Base-by-base conservation (phyloP, 2,329 filamentous ascomycete genomes). In the Cercospora sesami region DNA sequence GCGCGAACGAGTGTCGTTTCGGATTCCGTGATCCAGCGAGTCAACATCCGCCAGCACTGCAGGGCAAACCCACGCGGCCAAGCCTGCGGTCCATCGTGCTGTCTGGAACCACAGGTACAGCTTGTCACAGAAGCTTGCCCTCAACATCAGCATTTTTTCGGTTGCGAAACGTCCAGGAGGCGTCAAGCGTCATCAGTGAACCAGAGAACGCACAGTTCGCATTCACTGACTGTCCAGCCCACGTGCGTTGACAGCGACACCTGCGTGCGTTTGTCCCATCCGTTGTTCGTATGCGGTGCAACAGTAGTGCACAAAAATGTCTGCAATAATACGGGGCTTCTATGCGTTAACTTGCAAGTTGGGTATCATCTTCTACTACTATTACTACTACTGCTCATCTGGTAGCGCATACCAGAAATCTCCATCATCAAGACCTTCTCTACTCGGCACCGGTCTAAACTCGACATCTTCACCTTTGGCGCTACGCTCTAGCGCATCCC, bases 351-450 rank as follows among this genome's bases (percentile, higher is more conserved):
- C 10, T 26, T 23, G 21, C 12, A 28, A 21, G 21, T 23, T 21
- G 48, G 21, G 14, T n/a, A 26, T 28, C 23, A 31, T 18, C 16
- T 18, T 26, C 16, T 26, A n/a, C n/a, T 8, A 16, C 53, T 31
- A 28, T 16, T 28, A 16, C 26, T 57, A 57, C 23, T 67, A 68
- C 23, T 69, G 69, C 48, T 73, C 70, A 58, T 75, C 73, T 31
- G 72, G 70, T 76, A 83, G 80, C 51, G 94, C 92, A 81, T 96
- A 98, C 81, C 91, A 97, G 79, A 96, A 99, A 78, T 97, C 91
- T 4, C 48, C 62, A 72, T 96, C 93, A 78, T 97, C 92, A 72
- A 98, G 79, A 0, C 92, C 94, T 74, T 95, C 91, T 63, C 95
- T 84, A 75, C 89, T 91, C 3, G 95, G 94, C 71, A 97, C 88